A percentile compares a stretch with the other conserved stretches of the same genome.
These are phyloP conservation scores for Elasticomyces elasticus DNA, from an alignment of 495 filamentous ascomycete species.

Conservation along the genomic window DNA sequence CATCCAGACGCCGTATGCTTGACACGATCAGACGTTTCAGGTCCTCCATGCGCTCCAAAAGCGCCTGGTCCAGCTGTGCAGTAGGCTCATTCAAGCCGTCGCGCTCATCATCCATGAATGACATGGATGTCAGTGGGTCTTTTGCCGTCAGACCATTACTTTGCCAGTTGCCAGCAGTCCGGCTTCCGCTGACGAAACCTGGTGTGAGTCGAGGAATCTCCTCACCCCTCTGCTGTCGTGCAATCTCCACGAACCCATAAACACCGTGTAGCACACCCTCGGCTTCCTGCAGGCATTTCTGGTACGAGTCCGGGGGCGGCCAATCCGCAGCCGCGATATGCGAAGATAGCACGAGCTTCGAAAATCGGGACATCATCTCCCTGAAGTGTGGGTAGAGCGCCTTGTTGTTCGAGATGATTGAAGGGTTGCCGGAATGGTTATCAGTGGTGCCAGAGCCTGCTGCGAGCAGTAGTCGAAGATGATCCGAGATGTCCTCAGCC, in stretches of 20 bases:
- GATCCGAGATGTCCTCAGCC: constrained; percentile 95
- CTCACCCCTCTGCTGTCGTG: constrained; percentile 80
- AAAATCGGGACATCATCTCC: constrained; percentile 99
- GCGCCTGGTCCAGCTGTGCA: constrained; percentile 57
- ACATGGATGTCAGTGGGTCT: constrained; percentile 59
- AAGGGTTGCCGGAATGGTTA: constrained; percentile 96
- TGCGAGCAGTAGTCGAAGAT: constrained; percentile 82
- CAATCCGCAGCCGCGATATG: constrained; percentile 94
- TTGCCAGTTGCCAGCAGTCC: constrained; percentile 80
- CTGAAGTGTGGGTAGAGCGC: constrained; percentile 92
- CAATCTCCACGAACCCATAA: constrained; percentile 90
- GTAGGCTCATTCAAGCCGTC: constrained; percentile 66
- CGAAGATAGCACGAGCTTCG: constrained; percentile 94
- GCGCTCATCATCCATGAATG: constrained; percentile 65
- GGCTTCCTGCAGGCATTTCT: constrained; percentile 91
- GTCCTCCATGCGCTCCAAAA: constrained; percentile 78
- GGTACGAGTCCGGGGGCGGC: constrained; percentile 71
- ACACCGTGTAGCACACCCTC: constrained; percentile 90
- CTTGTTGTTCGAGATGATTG: constrained; percentile 97
- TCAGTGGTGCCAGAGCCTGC: constrained; percentile 95
- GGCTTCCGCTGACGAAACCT: constrained; percentile 79
- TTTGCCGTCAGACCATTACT: constrained; percentile 68
- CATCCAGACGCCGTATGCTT: constrained; percentile 74
- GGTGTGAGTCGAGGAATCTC: constrained; percentile 81
- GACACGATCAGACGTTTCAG: constrained; percentile 68